Base-by-base conservation (phyloP, 1,284 basidiomycete species). In the Tilletia horrida region DNA sequence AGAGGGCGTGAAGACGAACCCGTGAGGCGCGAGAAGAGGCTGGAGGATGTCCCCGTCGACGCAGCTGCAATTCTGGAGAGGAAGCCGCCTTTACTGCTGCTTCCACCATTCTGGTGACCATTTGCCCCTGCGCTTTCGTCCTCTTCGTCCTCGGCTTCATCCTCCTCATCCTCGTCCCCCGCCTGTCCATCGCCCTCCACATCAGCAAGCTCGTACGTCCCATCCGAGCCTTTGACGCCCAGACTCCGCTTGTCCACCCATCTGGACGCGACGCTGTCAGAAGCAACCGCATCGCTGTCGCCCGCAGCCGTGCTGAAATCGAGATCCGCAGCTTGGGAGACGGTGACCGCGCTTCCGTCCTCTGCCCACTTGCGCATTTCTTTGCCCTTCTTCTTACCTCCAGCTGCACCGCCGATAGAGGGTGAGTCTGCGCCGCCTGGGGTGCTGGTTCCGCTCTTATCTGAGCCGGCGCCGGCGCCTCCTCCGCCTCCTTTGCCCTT, bases 171-270 rank as follows among this genome's bases (percentile, higher is more conserved):
- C 0, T 75, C 77, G 1, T 73, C 68, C 0, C 68, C 69, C 16
- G 71, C 71, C 29, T 69, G 69, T 1, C 69, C 70, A 9, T 64
- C 70, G 11, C 68, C 71, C 4, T 74, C 47, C 88, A 92, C 93
- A 79, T 97, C 94, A 72, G 91, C 92, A 50, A 97, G 90, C 82
- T 96, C 93, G 79, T 97, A 97, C 70, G 92, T 82, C 1, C 95
- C 96, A 73, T 93, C 88, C 43, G 85, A 85, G n/a, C 86, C 90
- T 50, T 90, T 86, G 27, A 85, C 89, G 8, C 95, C 93, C 69
- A 93, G 82, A 9, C 91, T 92, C n/a, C 86, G 84, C 74, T 88
- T 84, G 77, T 93, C 91, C 3, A 93, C 88, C 25, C 93, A 69
- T 1, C 72, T 83, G 70, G 0, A 82, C 80, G 18, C 81, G 81